A percentile compares a stretch with the other conserved stretches of the same genome.
Conservation (phyloP, 2,329 filamentous ascomycete species). For the Fusarium goolgardi region DNA sequence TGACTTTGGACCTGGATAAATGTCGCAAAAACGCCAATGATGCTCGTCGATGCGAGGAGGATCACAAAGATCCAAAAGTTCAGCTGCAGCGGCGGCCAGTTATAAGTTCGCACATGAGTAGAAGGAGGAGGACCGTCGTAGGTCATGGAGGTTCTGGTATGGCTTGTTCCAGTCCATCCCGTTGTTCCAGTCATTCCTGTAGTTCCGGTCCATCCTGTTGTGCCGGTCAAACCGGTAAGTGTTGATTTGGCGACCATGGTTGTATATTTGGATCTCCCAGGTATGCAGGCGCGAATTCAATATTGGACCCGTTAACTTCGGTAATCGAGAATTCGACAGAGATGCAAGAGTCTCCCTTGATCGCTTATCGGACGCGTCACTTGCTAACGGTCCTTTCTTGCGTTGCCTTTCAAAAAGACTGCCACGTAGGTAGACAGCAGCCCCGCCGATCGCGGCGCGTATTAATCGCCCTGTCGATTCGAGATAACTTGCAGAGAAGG, state of each 20-base stretch:
- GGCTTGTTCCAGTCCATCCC: constrained; percentile 37
- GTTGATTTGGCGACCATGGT: constrained; percentile 48
- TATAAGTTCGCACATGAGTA: constrained; percentile 68
- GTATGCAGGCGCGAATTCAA: not conserved
- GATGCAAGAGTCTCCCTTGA: not conserved
- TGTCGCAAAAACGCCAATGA: constrained; percentile 70
- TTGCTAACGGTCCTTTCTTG: not conserved
- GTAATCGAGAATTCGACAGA: not conserved
- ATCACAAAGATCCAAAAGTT: constrained; percentile 76
- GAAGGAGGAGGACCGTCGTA: constrained; percentile 57
- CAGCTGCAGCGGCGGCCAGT: constrained; percentile 75
- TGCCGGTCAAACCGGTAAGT: constrained; percentile 49
- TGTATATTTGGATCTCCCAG: constrained; percentile 2
- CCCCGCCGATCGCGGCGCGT: constrained; percentile 34
- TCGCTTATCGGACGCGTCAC: not conserved
- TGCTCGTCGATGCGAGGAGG: constrained; percentile 67
- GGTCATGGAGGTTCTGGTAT: constrained; percentile 56
- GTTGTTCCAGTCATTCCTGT: constrained; percentile 37
- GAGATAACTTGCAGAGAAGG: constrained; percentile 26
- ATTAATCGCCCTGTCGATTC: constrained; percentile 33
- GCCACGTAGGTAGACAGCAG: constrained; percentile 45
- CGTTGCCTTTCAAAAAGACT: constrained; percentile 10
- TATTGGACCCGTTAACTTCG: not conserved
- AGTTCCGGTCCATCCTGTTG: constrained; percentile 48
- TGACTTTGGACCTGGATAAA: constrained; percentile 70